Evolutionary conservation across 75 land plant species (phyloP).

Genomic region (Pinus taeda): DNA sequence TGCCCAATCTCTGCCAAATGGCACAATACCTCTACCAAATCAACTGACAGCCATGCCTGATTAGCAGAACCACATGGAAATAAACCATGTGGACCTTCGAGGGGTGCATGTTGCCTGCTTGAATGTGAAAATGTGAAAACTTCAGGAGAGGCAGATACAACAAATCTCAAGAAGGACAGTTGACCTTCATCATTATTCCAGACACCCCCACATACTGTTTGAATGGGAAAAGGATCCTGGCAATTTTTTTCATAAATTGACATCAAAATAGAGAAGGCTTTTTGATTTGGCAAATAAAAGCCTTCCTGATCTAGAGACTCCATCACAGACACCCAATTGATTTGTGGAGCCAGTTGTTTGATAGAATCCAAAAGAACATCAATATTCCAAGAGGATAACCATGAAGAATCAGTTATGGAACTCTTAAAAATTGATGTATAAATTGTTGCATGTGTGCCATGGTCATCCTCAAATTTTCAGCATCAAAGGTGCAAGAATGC

Average conservation of each 20-base stretch:
- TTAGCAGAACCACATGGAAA: too few species aligned
- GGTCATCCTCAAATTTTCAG: conserved; percentile 75
- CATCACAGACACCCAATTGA: conserved; percentile 67
- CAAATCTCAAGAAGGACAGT: conserved; percentile 82
- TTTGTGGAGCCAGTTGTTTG: conserved; percentile 5
- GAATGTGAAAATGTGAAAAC: conserved; percentile 81
- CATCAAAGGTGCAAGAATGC: too few species aligned
- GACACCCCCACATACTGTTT: conserved; percentile 35
- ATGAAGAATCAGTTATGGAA: conserved; percentile 30
- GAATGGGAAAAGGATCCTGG: too few species aligned
- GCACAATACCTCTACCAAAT: too few species aligned
- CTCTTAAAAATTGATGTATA: conserved; percentile 47
- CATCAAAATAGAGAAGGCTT: too few species aligned
- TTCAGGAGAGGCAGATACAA: conserved; percentile 73
- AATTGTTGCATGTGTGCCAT: conserved; percentile 49
- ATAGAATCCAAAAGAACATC: conserved; percentile 71
- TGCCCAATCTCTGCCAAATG: too few species aligned
- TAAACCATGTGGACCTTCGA: too few species aligned
- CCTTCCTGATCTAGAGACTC: conserved; percentile 98
- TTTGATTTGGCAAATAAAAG: conserved; percentile 72
- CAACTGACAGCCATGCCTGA: too few species aligned
- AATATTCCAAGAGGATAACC: conserved; percentile 66
- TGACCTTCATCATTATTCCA: conserved; percentile 96
- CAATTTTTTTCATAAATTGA: too few species aligned
- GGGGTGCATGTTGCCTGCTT: too few species aligned